These are phyloP conservation scores for Aureobasidium lini DNA, from an alignment of 2,329 filamentous ascomycete genomes.

Conservation along the genomic window DNA sequence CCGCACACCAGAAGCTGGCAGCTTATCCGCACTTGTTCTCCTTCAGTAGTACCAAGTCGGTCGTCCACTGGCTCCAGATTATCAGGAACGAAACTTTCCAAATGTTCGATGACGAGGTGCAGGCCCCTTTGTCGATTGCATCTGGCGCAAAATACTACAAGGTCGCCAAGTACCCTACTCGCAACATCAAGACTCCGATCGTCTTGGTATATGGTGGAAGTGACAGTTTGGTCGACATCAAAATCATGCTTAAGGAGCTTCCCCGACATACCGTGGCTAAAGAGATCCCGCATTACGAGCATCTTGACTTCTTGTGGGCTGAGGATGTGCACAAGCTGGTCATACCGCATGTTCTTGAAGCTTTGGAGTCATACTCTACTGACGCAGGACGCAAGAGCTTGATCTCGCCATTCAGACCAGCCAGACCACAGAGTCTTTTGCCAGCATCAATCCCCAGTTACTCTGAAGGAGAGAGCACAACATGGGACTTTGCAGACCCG, in stretches of 20 bases:
- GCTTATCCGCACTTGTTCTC: conserved; percentile 95
- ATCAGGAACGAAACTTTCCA: conserved; percentile 94
- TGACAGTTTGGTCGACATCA: conserved; percentile 90
- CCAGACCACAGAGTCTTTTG: conserved; percentile 8
- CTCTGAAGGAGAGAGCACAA: conserved; percentile 13
- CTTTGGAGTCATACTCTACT: conserved; percentile 59
- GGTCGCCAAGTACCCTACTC: conserved; percentile 89
- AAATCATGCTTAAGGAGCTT: conserved; percentile 82
- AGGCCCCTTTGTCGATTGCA: conserved; percentile 63
- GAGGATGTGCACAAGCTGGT: conserved; percentile 75
- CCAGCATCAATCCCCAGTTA: conserved; percentile 13
- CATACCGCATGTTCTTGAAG: conserved; percentile 86
- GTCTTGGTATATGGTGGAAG: conserved; percentile 89
- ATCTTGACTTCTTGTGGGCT: conserved; percentile 95
- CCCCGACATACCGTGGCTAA: conserved; percentile 78
- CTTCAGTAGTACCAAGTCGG: conserved; percentile 91
- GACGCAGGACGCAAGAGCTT: conserved; percentile 5
- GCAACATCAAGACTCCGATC: conserved; percentile 93
- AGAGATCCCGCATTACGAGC: conserved; percentile 87
- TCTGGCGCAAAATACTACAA: conserved; percentile 82
- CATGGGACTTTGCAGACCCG: conserved; percentile 1
- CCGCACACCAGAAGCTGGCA: conserved; percentile 79
- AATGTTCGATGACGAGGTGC: conserved; percentile 95
- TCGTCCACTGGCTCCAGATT: conserved; percentile 99
- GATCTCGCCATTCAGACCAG: conserved; percentile 9